Percentiles rank a stretch among this genome's conserved stretches.
phyloP scores from a whole-genome alignment of 1,139 yeast species.

The Candida dubliniensis region DNA sequence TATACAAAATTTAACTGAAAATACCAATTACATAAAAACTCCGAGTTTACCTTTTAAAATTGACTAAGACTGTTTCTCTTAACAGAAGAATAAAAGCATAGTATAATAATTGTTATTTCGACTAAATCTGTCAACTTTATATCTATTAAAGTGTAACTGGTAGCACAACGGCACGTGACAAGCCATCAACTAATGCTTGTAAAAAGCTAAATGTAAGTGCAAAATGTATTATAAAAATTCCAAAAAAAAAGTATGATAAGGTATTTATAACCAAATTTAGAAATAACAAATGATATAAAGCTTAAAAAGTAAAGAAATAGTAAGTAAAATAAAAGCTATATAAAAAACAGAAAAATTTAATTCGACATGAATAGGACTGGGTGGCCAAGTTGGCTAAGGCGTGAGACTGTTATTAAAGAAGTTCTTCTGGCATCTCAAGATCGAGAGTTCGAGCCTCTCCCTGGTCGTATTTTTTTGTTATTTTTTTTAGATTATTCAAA shows the following conservation, averaged over 20 bases:
- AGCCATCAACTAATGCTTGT: neutral
- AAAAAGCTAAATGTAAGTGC: neutral
- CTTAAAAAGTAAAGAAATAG: too few species aligned
- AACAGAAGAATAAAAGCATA: neutral
- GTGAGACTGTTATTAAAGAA: constrained; percentile 49
- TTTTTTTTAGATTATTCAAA: neutral
- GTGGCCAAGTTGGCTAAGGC: constrained; percentile 65
- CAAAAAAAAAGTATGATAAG: too few species aligned
- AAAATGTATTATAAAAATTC: neutral
- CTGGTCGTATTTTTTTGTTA: constrained; percentile 5
- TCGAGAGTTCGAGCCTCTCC: constrained; percentile 11
- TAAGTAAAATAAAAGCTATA: neutral
- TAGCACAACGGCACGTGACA: neutral
- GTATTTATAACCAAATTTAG: too few species aligned
- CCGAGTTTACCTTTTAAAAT: too few species aligned
- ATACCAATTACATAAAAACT: too few species aligned
- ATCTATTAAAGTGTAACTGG: neutral
- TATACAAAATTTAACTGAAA: too few species aligned
- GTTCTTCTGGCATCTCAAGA: constrained; percentile 6
- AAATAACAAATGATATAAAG: too few species aligned
- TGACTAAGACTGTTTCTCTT: too few species aligned
- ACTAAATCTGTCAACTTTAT: neutral
- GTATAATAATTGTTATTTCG: neutral
- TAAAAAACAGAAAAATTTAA: neutral
- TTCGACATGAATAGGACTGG: constrained; percentile 31